phyloP scores from a whole-genome alignment of 345 rosid species.

The Salix caprea region DNA sequence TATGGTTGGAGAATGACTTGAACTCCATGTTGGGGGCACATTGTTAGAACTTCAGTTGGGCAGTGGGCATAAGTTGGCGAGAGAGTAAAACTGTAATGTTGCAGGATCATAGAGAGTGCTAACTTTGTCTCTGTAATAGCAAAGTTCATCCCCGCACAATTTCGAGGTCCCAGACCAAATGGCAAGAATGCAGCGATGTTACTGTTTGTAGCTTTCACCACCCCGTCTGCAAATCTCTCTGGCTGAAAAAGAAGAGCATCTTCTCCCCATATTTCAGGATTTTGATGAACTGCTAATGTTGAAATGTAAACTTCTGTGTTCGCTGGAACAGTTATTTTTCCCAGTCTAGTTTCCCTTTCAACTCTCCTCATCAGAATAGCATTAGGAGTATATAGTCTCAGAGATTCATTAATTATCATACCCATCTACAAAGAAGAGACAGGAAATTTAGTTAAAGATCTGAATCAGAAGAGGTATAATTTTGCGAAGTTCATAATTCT shows the following conservation, averaged over 20 bases:
- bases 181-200: constrained; percentile 36
- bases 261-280: constrained; percentile 41
- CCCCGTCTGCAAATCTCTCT: constrained; percentile 41
- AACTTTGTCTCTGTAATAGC: no score
- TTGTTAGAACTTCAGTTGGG: no score
- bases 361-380: constrained; percentile 10
- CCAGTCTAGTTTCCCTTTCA: constrained; percentile 23
- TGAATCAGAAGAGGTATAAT: not conserved
- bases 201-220: constrained; percentile 42
- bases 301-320: constrained; percentile 16
- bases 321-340: constrained; percentile 26
- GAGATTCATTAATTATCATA: constrained; percentile 39
- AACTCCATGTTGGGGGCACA: no score
- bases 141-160: constrained; percentile 40
- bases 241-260: constrained; percentile 41
- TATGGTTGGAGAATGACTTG: no score
- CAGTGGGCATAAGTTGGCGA: no score
- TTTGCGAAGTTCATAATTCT: not conserved
- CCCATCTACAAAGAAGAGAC: constrained; percentile 15
- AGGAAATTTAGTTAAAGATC: not conserved
- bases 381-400: constrained; percentile 39
- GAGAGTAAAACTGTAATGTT: no score
- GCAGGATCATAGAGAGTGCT: no score
- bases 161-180: constrained; percentile 39
- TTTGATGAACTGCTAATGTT: constrained; percentile 28